These are phyloP conservation scores for Heterotrichella gracilis DNA, from an alignment of 352 stramenopile species.

Conservation along the genomic window DNA sequence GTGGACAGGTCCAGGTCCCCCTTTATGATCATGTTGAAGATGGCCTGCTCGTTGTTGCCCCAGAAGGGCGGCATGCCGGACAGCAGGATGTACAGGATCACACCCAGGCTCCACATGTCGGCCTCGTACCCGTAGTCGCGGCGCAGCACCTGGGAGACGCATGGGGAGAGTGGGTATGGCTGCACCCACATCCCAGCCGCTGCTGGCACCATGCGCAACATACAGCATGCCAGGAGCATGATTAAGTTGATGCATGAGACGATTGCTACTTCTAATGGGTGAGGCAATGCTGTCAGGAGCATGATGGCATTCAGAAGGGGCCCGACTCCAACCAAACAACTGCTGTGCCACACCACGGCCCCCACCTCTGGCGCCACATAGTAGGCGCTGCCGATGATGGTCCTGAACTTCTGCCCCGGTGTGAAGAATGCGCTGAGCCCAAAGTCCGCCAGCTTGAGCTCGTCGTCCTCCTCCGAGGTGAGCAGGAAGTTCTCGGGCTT, in stretches of 20 bases:
- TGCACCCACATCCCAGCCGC: too few species aligned
- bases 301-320: too few species aligned
- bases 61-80: slow-evolving; percentile 54
- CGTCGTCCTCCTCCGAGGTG: slow-evolving; percentile 36
- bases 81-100: slow-evolving; percentile 54
- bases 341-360: too few species aligned
- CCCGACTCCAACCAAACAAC: too few species aligned
- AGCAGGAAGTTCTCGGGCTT: slow-evolving; percentile 54
- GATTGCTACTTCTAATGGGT: too few species aligned
- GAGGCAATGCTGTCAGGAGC: too few species aligned
- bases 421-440: too few species aligned
- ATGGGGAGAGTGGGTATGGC: too few species aligned
- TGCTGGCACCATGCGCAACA: too few species aligned
- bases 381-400: slow-evolving; percentile 39
- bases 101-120: slow-evolving; percentile 50
- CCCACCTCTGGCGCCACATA: slow-evolving; percentile 54
- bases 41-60: slow-evolving; percentile 23
- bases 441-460: slow-evolving; percentile 59
- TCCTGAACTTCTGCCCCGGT: too few species aligned
- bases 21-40: background rate
- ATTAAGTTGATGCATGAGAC: too few species aligned
- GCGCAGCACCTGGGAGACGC: slow-evolving; percentile 41
- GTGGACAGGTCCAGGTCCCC: background rate
- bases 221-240: too few species aligned
- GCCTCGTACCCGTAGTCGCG: slow-evolving; percentile 51